These are phyloP conservation scores for Aspergillus nanangensis DNA, from an alignment of 495 filamentous ascomycete genomes.

Conservation along the genomic window DNA sequence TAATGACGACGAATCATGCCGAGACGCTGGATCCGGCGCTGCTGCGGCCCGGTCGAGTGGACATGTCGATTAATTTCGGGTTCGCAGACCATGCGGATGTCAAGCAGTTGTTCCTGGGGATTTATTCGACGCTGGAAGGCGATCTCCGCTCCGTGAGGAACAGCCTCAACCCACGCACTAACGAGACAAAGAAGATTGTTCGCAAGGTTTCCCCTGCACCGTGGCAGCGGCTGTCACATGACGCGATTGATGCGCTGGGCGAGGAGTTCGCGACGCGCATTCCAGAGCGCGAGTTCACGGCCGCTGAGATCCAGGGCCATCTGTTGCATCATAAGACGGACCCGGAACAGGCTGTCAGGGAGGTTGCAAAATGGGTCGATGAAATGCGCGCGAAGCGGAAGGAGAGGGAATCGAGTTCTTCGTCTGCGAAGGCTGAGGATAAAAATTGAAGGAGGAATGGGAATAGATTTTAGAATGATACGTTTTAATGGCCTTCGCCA, in stretches of 20 bases:
- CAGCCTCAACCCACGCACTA: background rate
- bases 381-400: slow-evolving; percentile 6
- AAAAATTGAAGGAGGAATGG: too few species aligned
- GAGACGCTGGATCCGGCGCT: slow-evolving; percentile 74
- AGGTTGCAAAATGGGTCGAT: slow-evolving; percentile 52
- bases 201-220: background rate
- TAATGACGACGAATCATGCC: slow-evolving; percentile 82
- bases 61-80: slow-evolving; percentile 67
- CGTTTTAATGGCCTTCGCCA: too few species aligned
- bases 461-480: too few species aligned
- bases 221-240: slow-evolving; percentile 5
- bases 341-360: slow-evolving; percentile 55
- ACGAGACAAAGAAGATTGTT: background rate
- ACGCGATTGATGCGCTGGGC: slow-evolving; percentile 38
- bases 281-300: slow-evolving; percentile 61
- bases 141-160: slow-evolving; percentile 14
- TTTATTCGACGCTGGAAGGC: slow-evolving; percentile 49
- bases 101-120: slow-evolving; percentile 63
- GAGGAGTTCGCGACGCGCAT: slow-evolving; percentile 56
- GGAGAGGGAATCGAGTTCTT: slow-evolving; percentile 4
- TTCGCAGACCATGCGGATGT: slow-evolving; percentile 61
- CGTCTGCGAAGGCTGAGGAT: too few species aligned
- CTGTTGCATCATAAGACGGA: slow-evolving; percentile 63
- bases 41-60: slow-evolving; percentile 72
- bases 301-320: slow-evolving; percentile 76